These are phyloP conservation scores for Spergularia bocconei DNA, from an alignment of 148 eudicot genomes.

Conservation along the genomic window DNA sequence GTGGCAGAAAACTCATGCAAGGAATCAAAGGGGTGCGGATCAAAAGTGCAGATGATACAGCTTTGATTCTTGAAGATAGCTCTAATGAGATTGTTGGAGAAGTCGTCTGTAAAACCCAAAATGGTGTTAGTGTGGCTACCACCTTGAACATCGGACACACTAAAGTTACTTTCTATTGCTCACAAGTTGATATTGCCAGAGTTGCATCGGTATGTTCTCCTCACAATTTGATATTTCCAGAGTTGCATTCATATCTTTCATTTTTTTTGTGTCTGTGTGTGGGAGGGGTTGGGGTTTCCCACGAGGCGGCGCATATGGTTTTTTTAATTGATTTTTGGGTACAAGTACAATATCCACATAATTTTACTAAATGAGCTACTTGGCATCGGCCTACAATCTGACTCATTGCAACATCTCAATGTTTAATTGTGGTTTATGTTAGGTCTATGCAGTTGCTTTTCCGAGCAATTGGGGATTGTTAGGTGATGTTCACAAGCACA, in stretches of 20 bases:
- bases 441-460: slow-evolving; percentile 25
- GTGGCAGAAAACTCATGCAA: slow-evolving; percentile 30
- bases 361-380: not conserved
- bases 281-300: too few species aligned
- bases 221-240: too few species aligned
- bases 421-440: not conserved
- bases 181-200: slow-evolving; percentile 39
- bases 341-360: too few species aligned
- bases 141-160: slow-evolving; percentile 33
- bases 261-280: not conserved
- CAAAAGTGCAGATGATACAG: slow-evolving; percentile 20
- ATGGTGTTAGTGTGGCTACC: slow-evolving; percentile 26
- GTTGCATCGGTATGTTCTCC: slow-evolving; percentile 36
- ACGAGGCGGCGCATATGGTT: too few species aligned
- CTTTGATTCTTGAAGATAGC: slow-evolving; percentile 18
- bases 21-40: slow-evolving; percentile 34
- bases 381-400: not conserved
- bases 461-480: slow-evolving; percentile 24
- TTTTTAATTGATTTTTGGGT: too few species aligned
- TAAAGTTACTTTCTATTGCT: slow-evolving; percentile 37
- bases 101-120: slow-evolving; percentile 29
- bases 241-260: too few species aligned
- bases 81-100: slow-evolving; percentile 26
- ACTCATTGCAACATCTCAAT: not conserved
- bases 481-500: slow-evolving; percentile 23